These are phyloP conservation scores for Aspergillus oerlinghausenensis DNA, from an alignment of 2,329 filamentous ascomycete species.

Conservation along the genomic window DNA sequence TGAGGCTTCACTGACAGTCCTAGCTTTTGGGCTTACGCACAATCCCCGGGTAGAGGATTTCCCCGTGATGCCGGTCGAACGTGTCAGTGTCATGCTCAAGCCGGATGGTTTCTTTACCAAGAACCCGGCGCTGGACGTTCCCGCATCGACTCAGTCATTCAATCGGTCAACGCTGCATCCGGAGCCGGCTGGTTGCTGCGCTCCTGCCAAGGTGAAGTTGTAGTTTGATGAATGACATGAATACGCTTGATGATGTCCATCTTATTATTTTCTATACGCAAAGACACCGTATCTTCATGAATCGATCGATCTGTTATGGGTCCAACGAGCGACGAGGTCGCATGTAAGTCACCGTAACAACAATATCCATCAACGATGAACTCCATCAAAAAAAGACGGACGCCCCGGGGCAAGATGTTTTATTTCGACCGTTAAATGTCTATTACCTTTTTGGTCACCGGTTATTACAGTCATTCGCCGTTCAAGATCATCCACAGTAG, in stretches of 20 bases:
- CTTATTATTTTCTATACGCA: background rate
- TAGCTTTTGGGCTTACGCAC: slow-evolving; percentile 55
- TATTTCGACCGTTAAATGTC: too few relatives aligned
- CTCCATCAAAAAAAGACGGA: background rate
- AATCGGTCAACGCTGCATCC: slow-evolving; percentile 36
- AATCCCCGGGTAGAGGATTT: slow-evolving; percentile 62
- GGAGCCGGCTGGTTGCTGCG: slow-evolving; percentile 22
- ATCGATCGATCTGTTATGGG: background rate
- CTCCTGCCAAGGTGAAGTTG: slow-evolving; percentile 23
- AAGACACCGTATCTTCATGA: background rate
- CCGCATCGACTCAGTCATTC: slow-evolving; percentile 35
- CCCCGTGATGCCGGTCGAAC: slow-evolving; percentile 62
- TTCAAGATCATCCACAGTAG: background rate
- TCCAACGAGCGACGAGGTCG: background rate
- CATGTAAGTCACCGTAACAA: background rate
- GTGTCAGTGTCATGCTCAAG: slow-evolving; percentile 43
- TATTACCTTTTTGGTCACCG: too few relatives aligned
- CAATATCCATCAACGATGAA: background rate
- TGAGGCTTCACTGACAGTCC: background rate
- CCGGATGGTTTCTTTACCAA: slow-evolving; percentile 49
- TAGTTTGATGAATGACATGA: slow-evolving; percentile 4
- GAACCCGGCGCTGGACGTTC: slow-evolving; percentile 48
- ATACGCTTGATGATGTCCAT: background rate
- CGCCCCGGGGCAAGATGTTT: background rate
- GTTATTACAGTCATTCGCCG: background rate